Evolutionary conservation across 1,284 basidiomycete genomes (phyloP).

Genomic region (Rhodotorula sp.): DNA sequence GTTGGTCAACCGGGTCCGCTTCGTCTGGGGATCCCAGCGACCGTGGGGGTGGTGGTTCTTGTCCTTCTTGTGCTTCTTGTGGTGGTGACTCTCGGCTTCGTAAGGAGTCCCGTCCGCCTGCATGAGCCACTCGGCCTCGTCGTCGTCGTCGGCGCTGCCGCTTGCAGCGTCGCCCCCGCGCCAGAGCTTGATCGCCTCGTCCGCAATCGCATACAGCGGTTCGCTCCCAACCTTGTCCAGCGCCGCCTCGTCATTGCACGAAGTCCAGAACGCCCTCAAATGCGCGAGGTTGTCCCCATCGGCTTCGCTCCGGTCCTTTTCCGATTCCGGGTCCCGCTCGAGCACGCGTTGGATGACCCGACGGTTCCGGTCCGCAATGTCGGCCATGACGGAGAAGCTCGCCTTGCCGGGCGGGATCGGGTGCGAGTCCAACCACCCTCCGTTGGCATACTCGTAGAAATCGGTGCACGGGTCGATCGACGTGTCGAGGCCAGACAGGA

Average conservation of each 20-base stretch:
- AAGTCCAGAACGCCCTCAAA: conserved; percentile 74
- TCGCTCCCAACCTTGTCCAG: conserved; percentile 53
- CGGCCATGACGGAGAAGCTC: conserved; percentile 55
- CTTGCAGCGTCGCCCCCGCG: conserved; percentile 27
- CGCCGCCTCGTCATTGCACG: conserved; percentile 72
- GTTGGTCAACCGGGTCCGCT: conserved; percentile 64
- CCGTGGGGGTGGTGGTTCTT: conserved; percentile 6
- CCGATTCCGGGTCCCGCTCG: conserved; percentile 47
- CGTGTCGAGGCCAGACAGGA: conserved; percentile 77
- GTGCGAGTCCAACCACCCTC: conserved; percentile 77
- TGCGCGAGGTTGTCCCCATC: conserved; percentile 74
- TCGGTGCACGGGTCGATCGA: conserved; percentile 89
- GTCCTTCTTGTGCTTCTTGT: conserved; percentile 23
- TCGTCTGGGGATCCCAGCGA: conserved; percentile 33
- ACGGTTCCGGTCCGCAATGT: conserved; percentile 51
- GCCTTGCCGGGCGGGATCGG: conserved; percentile 82
- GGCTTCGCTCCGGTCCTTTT: conserved; percentile 39
- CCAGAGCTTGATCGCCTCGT: conserved; percentile 51
- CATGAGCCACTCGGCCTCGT: conserved; percentile 16
- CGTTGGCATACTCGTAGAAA: conserved; percentile 80
- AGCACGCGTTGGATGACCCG: conserved; percentile 52
- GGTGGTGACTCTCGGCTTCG: neutral
- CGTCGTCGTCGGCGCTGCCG: neutral
- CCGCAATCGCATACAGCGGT: conserved; percentile 53
- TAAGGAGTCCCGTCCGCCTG: neutral